phyloP scores from a whole-genome alignment of 805 yeast species.

The Metschnikowia bowlesiae region DNA sequence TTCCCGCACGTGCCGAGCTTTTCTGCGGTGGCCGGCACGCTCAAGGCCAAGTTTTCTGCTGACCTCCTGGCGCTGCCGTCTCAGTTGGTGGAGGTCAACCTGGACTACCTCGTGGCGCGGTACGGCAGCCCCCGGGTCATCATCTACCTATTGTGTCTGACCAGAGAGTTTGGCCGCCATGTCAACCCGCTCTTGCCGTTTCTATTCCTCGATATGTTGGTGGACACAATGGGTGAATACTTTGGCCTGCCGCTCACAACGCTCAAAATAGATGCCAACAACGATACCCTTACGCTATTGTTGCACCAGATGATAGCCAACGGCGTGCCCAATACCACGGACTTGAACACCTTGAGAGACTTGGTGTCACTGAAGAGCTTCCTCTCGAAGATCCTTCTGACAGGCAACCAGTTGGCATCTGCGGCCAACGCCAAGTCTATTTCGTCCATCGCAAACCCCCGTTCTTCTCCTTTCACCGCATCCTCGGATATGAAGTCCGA shows the following conservation, averaged over 20 bases:
- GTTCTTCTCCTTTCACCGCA: conserved; percentile 1
- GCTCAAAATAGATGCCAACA: conserved; percentile 60
- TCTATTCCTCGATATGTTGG: conserved; percentile 47
- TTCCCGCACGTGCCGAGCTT: conserved; percentile 30
- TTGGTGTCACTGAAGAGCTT: conserved; percentile 63
- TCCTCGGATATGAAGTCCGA: conserved; percentile 7
- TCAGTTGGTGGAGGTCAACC: conserved; percentile 28
- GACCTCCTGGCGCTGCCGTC: conserved; percentile 6
- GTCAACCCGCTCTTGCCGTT: conserved; percentile 52
- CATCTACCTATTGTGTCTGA: conserved; percentile 27
- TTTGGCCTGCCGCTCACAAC: conserved; percentile 53
- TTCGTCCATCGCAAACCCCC: conserved; percentile 14
- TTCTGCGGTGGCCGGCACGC: conserved; percentile 21
- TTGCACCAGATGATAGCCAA: conserved; percentile 76
- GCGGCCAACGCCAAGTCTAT: conserved; percentile 21
- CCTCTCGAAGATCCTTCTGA: conserved; percentile 46
- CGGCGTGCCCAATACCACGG: conserved; percentile 70
- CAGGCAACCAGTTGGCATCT: conserved; percentile 32
- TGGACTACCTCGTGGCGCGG: conserved; percentile 26
- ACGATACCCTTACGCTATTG: conserved; percentile 65
- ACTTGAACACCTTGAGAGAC: conserved; percentile 64
- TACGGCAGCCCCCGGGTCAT: conserved; percentile 20
- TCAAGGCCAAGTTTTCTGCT: conserved; percentile 11
- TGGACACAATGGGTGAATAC: conserved; percentile 52
- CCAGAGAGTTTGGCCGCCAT: conserved; percentile 6